A percentile compares a stretch with the other conserved stretches of the same genome.
These are phyloP conservation scores for Xylariaceae sp. DNA, from an alignment of 2,329 filamentous ascomycete species.

Conservation along the genomic window DNA sequence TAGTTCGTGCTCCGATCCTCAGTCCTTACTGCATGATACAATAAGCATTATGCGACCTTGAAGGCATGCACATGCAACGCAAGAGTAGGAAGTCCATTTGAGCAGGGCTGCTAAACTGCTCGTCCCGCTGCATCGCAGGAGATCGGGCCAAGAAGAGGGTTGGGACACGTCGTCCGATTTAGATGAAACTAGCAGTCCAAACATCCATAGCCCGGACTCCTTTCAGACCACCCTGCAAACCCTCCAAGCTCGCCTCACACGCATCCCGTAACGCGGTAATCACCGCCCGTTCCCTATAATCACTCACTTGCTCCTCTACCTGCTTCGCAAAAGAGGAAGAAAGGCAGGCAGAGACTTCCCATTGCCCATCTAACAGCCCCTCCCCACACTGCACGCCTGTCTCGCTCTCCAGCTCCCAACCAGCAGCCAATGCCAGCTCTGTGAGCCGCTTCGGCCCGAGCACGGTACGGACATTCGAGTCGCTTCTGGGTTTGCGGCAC, in stretches of 20 bases:
- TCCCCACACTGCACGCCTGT: constrained; percentile 6
- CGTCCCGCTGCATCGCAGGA: too few relatives aligned
- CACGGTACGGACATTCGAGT: constrained; percentile 8
- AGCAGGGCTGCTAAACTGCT: too few relatives aligned
- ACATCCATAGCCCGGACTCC: constrained; percentile 14
- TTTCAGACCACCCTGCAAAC: constrained; percentile 10
- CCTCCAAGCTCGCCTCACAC: constrained; percentile 13
- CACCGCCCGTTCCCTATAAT: constrained; percentile 11
- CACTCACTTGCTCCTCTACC: constrained; percentile 8
- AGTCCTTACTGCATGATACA: too few relatives aligned
- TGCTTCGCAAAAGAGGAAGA: constrained; percentile 7
- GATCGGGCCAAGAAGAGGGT: too few relatives aligned
- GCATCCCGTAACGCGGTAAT: constrained; percentile 11
- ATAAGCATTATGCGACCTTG: too few relatives aligned
- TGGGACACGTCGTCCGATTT: not conserved
- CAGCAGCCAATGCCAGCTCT: constrained; percentile 2
- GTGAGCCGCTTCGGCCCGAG: constrained; percentile 4
- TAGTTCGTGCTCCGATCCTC: too few relatives aligned
- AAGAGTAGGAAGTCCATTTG: too few relatives aligned
- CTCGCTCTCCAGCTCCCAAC: constrained; percentile 12
- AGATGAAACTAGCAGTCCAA: constrained; percentile 11
- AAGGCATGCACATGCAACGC: too few relatives aligned
- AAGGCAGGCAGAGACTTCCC: constrained; percentile 13
- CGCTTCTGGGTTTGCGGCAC: constrained; percentile 6
- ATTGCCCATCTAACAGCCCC: constrained; percentile 11